Base-by-base conservation (phyloP, 352 stramenopile species). In the Plasmopara halstedii region DNA sequence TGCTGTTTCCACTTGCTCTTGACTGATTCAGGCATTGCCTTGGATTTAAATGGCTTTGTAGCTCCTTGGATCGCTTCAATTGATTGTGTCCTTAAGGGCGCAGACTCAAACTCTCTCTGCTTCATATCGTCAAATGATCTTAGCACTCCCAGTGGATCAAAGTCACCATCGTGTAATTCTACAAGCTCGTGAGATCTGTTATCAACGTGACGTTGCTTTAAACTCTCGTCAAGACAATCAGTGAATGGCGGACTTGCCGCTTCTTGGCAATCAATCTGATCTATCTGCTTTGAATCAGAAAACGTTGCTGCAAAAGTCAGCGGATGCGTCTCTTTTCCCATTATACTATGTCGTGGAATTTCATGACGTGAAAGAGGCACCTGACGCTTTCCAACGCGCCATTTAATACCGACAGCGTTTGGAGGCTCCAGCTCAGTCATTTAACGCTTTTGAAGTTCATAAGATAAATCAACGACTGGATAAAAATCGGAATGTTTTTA, bases 121-220 rank as follows among this genome's bases (percentile, higher is more conserved):
- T 49, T 59, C 37, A 26, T 26, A 17, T 18, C 13, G n/a, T 3
- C n/a, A 15, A 36, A 53, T n/a, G 26, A 18, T 7, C 42, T 19
- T n/a, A 90, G 46, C 11, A 67, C 81, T 0, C 72, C 78, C 10
- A 90, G 45, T 0, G 81, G 78, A 43, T 90, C 81, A 13, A 85
- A 15, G 15, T 93, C 81, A 17, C 78, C 81, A 27, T 77, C 66
- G 44, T 75, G 64, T 0, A 93, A 55, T 42, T 75, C 44, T 13
- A 88, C 69, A 4, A 93, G 58, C 50, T 82, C 76, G 1, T 43
- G 51, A 27, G 38, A 42, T 3, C 6, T 44, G 10, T 37, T 35
- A 8, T 29, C 25, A 29, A 4, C 6, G 11, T 6, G 25, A 11
- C n/a, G n/a, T n/a, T n/a, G n/a, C n/a, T n/a, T n/a, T n/a, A n/a